phyloP scores from a whole-genome alignment of 768 basidiomycete genomes.

The Myochromella boudieri region DNA sequence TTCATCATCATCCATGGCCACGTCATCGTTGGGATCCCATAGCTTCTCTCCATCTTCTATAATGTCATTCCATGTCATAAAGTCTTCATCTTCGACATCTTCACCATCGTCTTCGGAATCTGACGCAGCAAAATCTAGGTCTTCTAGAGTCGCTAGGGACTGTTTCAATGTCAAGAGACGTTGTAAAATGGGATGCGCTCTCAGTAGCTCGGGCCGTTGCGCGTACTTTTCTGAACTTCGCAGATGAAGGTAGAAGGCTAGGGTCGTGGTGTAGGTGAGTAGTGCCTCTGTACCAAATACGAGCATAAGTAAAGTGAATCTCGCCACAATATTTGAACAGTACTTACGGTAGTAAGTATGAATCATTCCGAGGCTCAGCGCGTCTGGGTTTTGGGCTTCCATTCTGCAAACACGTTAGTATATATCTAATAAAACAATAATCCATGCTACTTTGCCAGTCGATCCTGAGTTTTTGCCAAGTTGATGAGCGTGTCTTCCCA shows the following conservation, averaged over 20 bases:
- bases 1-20: slow-evolving; percentile 40
- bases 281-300: slow-evolving; percentile 65
- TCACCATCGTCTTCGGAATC: slow-evolving; percentile 47
- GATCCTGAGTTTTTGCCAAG: slow-evolving; percentile 51
- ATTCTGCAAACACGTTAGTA: slow-evolving; percentile 36
- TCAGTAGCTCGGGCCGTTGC: slow-evolving; percentile 59
- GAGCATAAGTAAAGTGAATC: background rate
- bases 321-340: background rate
- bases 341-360: slow-evolving; percentile 88
- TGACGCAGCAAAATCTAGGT: slow-evolving; percentile 63
- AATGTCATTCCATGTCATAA: slow-evolving; percentile 34
- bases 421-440: background rate
- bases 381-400: slow-evolving; percentile 45
- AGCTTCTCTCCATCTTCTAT: slow-evolving; percentile 40
- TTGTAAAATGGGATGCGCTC: slow-evolving; percentile 67
- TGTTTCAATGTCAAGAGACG: slow-evolving; percentile 85
- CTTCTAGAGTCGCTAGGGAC: slow-evolving; percentile 77
- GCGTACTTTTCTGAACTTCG: slow-evolving; percentile 67
- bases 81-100: slow-evolving; percentile 36
- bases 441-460: slow-evolving; percentile 50
- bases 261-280: slow-evolving; percentile 84
- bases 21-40: slow-evolving; percentile 39
- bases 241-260: slow-evolving; percentile 93
- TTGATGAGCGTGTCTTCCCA: slow-evolving; percentile 71
- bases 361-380: slow-evolving; percentile 66